Evolutionary conservation across 371 early-diverging fungal species (phyloP), one percentile per base, ranked within the genome.

Genomic region (Mucor velutinosus): DNA sequence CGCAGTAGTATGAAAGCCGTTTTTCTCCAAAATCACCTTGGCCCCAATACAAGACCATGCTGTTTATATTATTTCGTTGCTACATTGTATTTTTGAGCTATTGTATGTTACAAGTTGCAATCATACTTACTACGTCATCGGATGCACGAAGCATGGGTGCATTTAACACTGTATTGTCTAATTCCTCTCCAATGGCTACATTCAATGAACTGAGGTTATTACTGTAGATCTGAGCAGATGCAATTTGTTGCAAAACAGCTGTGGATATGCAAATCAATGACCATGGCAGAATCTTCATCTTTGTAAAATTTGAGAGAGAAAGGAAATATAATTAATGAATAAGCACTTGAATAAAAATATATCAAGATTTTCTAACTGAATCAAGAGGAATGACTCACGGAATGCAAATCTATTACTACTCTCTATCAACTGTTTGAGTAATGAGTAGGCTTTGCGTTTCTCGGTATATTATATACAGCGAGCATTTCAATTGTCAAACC

Each of bases 1-100:
- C 64, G 66, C 90, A 90, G 67, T 90, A 90, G 15, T 80, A 74
- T 3, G 77, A 68, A 11, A 90, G 66, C 12, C 75, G 39, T 47
- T 79, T 66, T 55, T 87, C 87, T 12, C 61, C 61, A 4, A 62
- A 67, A 37, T 74, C 79, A 7, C 74, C 66, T 57, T 75, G 76
- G 8, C 77, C 75, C 79, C 79, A 79, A 37, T 79, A 79, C 6
- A 76, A 59, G 1, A 74, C 76, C 14, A 75, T 29, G 29, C 72
- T 59, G 41, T 69, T 60, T 3, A 45, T 69, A 37, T 25, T 62
- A n/a, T 62, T 21, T 7, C 37, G 30, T 29, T 32, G 12, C 58
- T 65, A 30, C 25, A 17, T 19, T 39, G 0, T 33, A 27, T 51
- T n/a, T n/a, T n/a, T n/a, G n/a, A n/a, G 29, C 33, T 17, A 1